These are phyloP conservation scores for Colletotrichum tabaci DNA, from an alignment of 2,329 filamentous ascomycete species.

Conservation along the genomic window DNA sequence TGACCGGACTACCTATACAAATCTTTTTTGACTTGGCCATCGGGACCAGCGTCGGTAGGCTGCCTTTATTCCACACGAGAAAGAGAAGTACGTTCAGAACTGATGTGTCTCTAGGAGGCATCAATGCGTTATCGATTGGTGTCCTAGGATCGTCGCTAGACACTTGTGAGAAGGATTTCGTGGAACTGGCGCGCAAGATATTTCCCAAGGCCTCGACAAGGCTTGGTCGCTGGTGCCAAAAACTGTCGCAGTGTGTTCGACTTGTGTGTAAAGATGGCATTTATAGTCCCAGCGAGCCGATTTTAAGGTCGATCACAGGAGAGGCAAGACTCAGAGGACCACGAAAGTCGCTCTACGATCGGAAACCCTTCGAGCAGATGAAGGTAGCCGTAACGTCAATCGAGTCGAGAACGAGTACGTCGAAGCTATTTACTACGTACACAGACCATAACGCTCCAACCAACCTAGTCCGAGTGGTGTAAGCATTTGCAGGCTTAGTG, in stretches of 20 bases:
- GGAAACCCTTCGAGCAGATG: slow-evolving; percentile 19
- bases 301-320: slow-evolving; percentile 1
- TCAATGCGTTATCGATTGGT: slow-evolving; percentile 14
- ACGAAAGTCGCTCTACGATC: slow-evolving; percentile 12
- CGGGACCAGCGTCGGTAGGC: slow-evolving; percentile 20
- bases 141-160: slow-evolving; percentile 9
- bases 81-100: background rate
- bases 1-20: slow-evolving; percentile 36
- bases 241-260: slow-evolving; percentile 2
- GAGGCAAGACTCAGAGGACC: slow-evolving; percentile 13
- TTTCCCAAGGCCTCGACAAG: slow-evolving; percentile 13
- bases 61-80: background rate
- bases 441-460: background rate
- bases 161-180: slow-evolving; percentile 10
- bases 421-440: slow-evolving; percentile 13
- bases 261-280: slow-evolving; percentile 17
- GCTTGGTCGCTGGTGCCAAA: slow-evolving; percentile 7
- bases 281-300: slow-evolving; percentile 6
- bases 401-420: slow-evolving; percentile 11
- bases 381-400: slow-evolving; percentile 15
- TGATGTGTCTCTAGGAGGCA: slow-evolving; percentile 10
- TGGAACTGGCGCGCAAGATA: slow-evolving; percentile 10
- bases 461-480: slow-evolving; percentile 4
- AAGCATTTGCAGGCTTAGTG: background rate
- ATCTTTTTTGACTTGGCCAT: slow-evolving; percentile 18